A percentile compares a stretch with the other conserved stretches of the same genome.
Conservation (phyloP, 306 rosid genomes). For the Mimosa pudica region DNA sequence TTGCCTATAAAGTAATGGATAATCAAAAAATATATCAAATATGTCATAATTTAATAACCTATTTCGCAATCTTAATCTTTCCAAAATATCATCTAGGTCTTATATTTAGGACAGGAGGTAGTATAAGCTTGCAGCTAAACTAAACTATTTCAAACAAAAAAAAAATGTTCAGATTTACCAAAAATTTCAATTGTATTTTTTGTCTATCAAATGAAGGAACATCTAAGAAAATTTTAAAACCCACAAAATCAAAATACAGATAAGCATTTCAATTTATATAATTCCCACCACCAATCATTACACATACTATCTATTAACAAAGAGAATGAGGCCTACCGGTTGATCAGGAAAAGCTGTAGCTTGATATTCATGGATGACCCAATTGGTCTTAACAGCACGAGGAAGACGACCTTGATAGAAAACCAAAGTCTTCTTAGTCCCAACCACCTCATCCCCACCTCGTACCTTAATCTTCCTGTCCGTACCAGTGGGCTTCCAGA, state of each 20-base stretch:
- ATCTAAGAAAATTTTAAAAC: neutral
- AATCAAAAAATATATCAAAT: no score
- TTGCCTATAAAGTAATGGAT: no score
- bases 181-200: no score
- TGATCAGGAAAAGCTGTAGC: neutral
- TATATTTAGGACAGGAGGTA: no score
- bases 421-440: conserved; percentile 65
- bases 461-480: conserved; percentile 40
- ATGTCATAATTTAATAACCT: no score
- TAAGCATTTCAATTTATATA: neutral
- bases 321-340: conserved; percentile 41
- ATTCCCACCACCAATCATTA: neutral
- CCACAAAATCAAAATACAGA: neutral
- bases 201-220: no score
- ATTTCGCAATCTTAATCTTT: no score
- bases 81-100: no score
- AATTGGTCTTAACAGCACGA: conserved; percentile 33
- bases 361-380: conserved; percentile 79
- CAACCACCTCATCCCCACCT: conserved; percentile 44
- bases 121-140: no score
- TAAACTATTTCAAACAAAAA: no score
- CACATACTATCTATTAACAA: neutral
- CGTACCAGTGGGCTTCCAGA: conserved; percentile 69
- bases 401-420: conserved; percentile 47
- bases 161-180: no score